A percentile compares a stretch with the other conserved stretches of the same genome.
These are phyloP conservation scores for Candida sp. DNA, from an alignment of 1,139 yeast genomes.

Conservation along the genomic window DNA sequence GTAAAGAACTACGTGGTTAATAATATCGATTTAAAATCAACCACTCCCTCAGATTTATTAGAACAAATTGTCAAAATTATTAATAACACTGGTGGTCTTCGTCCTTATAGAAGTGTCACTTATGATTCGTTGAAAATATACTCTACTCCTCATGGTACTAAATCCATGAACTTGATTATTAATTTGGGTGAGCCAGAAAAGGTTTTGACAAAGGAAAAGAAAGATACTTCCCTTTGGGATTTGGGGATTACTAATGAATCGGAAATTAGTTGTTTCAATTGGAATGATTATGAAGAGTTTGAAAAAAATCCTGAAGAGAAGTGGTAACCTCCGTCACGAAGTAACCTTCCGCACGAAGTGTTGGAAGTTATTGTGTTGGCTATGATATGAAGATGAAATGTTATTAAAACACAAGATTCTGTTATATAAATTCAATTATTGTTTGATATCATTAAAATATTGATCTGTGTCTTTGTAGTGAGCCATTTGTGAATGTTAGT, in stretches of 20 bases:
- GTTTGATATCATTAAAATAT: no score
- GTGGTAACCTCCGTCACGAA: no score
- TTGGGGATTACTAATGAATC: conserved; percentile 87
- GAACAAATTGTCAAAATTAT: conserved; percentile 45
- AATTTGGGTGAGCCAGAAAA: conserved; percentile 76
- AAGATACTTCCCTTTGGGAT: conserved; percentile 46
- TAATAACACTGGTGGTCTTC: conserved; percentile 61
- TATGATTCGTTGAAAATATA: conserved; percentile 82
- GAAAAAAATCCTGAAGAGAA: conserved; percentile 86
- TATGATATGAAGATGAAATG: no score
- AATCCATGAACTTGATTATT: conserved; percentile 88
- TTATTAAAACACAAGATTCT: no score
- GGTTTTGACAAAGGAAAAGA: conserved; percentile 46
- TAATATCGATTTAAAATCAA: conserved; percentile 66
- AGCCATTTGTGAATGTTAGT: no score
- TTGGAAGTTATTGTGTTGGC: no score
- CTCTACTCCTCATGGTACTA: conserved; percentile 93
- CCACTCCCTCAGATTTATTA: conserved; percentile 65
- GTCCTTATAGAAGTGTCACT: conserved; percentile 80
- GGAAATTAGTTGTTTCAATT: conserved; percentile 77
- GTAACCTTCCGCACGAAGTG: no score
- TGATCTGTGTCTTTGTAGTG: no score
- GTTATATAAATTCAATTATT: no score
- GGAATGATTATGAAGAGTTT: conserved; percentile 60
- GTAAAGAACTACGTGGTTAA: conserved; percentile 77